A percentile compares a stretch with the other conserved stretches of the same genome.
Evolutionary conservation across 2,329 filamentous ascomycete genomes (phyloP).

Genomic region (Xylaria sp.): DNA sequence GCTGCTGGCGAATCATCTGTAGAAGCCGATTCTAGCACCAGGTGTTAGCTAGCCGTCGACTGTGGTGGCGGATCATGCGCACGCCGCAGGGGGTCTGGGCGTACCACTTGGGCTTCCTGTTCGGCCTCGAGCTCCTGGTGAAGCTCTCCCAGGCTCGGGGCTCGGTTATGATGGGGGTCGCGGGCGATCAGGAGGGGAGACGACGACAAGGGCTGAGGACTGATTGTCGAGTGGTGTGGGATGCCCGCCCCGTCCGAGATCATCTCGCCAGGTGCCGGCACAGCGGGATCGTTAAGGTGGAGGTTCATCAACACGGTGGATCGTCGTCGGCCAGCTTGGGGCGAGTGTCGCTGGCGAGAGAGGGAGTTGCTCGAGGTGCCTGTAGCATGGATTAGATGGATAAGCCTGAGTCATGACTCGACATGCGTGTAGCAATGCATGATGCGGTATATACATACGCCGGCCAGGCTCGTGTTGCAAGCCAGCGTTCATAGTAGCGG

Average conservation of each 20-base stretch:
- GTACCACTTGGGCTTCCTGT: constrained; percentile 77
- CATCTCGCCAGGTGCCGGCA: constrained; percentile 74
- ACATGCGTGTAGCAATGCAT: not conserved
- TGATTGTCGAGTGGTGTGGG: constrained; percentile 43
- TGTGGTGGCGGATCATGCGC: not conserved
- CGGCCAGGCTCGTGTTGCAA: constrained; percentile 68
- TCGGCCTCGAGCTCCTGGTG: constrained; percentile 81
- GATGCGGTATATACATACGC: constrained; percentile 49
- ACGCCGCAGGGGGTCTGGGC: constrained; percentile 34
- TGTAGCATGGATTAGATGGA: constrained; percentile 32
- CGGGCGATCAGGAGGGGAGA: constrained; percentile 51
- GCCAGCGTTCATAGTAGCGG: constrained; percentile 78
- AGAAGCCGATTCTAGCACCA: constrained; percentile 72
- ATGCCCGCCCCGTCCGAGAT: constrained; percentile 51
- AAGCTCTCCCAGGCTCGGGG: constrained; percentile 75
- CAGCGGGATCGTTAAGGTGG: constrained; percentile 71
- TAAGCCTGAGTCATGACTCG: constrained; percentile 11
- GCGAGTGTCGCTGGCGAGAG: constrained; percentile 51
- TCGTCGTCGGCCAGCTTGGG: constrained; percentile 62
- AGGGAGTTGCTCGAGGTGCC: constrained; percentile 61
- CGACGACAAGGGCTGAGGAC: constrained; percentile 55
- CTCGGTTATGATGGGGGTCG: constrained; percentile 67
- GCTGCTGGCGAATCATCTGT: constrained; percentile 77
- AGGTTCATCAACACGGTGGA: constrained; percentile 76
- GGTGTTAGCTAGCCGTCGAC: not conserved